phyloP scores from a whole-genome alignment of 2,329 filamentous ascomycete genomes.

The Botrytis squamosa region DNA sequence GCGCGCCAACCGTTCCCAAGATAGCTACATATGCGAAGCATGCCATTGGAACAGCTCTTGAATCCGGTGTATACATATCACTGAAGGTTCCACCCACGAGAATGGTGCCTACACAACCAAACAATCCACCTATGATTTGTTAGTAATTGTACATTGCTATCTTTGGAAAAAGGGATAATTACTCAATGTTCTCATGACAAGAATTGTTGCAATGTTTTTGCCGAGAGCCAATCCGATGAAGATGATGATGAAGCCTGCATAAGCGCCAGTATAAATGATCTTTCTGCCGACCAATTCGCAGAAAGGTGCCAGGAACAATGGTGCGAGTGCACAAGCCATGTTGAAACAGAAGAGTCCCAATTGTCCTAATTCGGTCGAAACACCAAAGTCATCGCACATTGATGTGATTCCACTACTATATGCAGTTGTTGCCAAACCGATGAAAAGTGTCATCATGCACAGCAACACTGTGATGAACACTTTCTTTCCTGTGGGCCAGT shows the following conservation, averaged over 20 bases:
- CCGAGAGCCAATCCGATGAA: slow-evolving; percentile 68
- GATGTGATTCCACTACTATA: slow-evolving; percentile 50
- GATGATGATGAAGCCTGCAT: slow-evolving; percentile 40
- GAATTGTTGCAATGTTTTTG: slow-evolving; percentile 68
- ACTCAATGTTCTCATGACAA: slow-evolving; percentile 60
- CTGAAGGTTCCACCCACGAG: slow-evolving; percentile 82
- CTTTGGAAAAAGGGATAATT: slow-evolving; percentile 37
- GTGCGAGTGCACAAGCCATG: slow-evolving; percentile 75
- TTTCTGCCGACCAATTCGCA: slow-evolving; percentile 83
- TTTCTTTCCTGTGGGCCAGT: slow-evolving; percentile 48
- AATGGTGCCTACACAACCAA: slow-evolving; percentile 69
- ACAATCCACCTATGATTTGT: slow-evolving; percentile 52
- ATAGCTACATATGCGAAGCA: slow-evolving; percentile 73
- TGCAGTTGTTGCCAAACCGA: slow-evolving; percentile 53
- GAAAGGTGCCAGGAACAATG: slow-evolving; percentile 83
- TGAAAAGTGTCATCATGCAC: slow-evolving; percentile 53
- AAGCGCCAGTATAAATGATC: slow-evolving; percentile 71
- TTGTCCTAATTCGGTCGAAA: slow-evolving; percentile 46
- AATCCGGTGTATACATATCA: slow-evolving; percentile 75
- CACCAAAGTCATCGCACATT: slow-evolving; percentile 48
- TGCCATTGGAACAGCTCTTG: slow-evolving; percentile 84
- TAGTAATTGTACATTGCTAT: background rate
- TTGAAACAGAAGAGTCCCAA: slow-evolving; percentile 68
- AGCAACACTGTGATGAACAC: slow-evolving; percentile 48
- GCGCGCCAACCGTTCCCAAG: slow-evolving; percentile 68